These are phyloP conservation scores for Aspergillus nanangensis DNA, from an alignment of 495 filamentous ascomycete genomes.

Conservation along the genomic window DNA sequence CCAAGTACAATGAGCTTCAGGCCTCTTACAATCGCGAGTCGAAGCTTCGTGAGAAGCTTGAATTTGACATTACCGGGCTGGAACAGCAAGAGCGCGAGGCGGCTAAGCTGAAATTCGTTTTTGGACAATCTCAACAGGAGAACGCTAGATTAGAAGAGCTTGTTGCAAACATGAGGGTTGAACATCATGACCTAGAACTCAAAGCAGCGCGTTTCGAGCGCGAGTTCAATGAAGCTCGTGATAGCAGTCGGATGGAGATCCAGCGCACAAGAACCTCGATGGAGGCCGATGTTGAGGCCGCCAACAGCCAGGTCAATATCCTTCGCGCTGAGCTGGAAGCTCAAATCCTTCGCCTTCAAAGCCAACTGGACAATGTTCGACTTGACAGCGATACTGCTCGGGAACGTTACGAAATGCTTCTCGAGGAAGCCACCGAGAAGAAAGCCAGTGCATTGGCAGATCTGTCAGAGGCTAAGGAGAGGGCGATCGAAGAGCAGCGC, in stretches of 20 bases:
- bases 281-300: constrained; percentile 73
- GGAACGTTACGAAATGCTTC: constrained; percentile 67
- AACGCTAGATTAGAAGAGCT: constrained; percentile 59
- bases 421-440: constrained; percentile 66
- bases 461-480: constrained; percentile 56
- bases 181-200: constrained; percentile 61
- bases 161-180: constrained; percentile 58
- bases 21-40: constrained; percentile 73
- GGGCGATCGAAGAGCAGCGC: constrained; percentile 62
- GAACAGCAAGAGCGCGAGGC: constrained; percentile 72
- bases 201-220: constrained; percentile 67
- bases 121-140: constrained; percentile 51
- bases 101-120: constrained; percentile 48
- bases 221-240: constrained; percentile 77
- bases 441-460: constrained; percentile 47
- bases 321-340: constrained; percentile 73
- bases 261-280: constrained; percentile 72
- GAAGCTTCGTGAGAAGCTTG: constrained; percentile 70
- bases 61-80: constrained; percentile 70
- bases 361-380: constrained; percentile 65
- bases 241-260: constrained; percentile 69
- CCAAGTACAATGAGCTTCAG: constrained; percentile 73
- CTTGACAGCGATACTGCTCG: constrained; percentile 70
- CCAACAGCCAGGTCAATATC: constrained; percentile 77
- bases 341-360: constrained; percentile 61